Evolutionary conservation across 768 basidiomycete species (phyloP), one percentile per base, ranked within the genome.

Genomic region (Pleurotus ostreatus): DNA sequence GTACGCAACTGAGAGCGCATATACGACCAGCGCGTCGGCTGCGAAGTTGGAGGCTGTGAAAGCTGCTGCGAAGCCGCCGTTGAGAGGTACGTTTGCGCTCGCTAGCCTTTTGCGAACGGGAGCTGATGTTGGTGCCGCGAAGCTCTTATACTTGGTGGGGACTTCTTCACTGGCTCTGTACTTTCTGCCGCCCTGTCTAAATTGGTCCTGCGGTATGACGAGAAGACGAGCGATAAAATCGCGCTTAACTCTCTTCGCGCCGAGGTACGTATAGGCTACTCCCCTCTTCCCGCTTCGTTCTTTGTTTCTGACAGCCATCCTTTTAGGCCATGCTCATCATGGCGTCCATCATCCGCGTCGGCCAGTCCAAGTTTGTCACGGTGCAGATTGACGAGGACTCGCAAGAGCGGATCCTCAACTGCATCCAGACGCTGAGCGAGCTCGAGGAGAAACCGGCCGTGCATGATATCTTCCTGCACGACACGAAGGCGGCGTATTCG

Each of bases 371-470:
- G 67, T 95, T 96, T 62, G 90, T 89, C 44, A 85, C 91, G 0
- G 88, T 86, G 1, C 89, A 92, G n/a, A 99, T 99, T 61, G 97
- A 99, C 74, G 97, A 99, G 68, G 97, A 99, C 69, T 95, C 94
- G 4, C 89, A 85, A 62, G 97, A 99, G 71, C 86, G 97, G 22
- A 25, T 25, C 23, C 23, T 25, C 23, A 25, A 25, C 23, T 25
- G 23, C 5, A 89, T 99, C 52, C 89, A 93, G 66, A 93, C 94
- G 1, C 76, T 99, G 23, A 25, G 94, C 62, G 86, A 94, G 60
- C 74, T 96, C 34, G 77, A 84, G 57, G 74, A 76, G 5, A 74
- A 78, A 41, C 70, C 74, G 9, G 75, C 75, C 39, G 83, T 88
- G 2, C 79, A 86, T 43, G 82, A 88, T 51, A 80, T 89, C 48